Conservation (phyloP, 192 early-diverging fungal species). For the Physocladia obscura region DNA sequence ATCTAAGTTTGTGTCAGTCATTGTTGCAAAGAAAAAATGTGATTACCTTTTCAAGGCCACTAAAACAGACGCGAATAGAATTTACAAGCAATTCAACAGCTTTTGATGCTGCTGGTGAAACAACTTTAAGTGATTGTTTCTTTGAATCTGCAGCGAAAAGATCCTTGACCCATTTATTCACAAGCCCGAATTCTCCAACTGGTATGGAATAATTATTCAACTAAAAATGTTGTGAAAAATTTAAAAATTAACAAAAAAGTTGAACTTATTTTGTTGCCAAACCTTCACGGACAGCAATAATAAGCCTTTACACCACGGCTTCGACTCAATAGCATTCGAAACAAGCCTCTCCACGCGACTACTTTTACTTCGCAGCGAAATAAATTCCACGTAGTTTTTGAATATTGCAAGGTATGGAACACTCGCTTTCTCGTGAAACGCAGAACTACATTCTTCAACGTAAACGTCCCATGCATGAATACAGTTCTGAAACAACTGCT, state of each 20-base stretch:
- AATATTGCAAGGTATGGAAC: background rate
- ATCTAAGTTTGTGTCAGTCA: background rate
- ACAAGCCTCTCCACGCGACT: background rate
- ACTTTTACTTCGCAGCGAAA: background rate
- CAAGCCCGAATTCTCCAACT: background rate
- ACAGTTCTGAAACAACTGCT: conserved; percentile 22
- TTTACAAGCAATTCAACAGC: conserved; percentile 7
- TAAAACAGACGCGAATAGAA: conserved; percentile 12
- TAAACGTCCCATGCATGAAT: background rate
- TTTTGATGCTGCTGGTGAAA: background rate
- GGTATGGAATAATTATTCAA: background rate
- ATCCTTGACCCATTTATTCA: conserved; percentile 7
- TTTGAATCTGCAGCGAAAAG: background rate
- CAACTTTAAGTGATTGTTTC: background rate
- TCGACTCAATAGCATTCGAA: background rate
- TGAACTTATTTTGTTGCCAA: background rate
- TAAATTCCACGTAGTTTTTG: conserved; percentile 7
- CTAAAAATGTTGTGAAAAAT: background rate
- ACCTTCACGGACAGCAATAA: background rate
- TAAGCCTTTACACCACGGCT: background rate
- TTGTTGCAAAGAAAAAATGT: background rate
- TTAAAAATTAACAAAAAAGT: background rate
- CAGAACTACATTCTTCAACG: background rate
- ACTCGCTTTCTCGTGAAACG: background rate
- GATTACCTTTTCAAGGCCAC: background rate